These are phyloP conservation scores for Boletus tomentosulus DNA, from an alignment of 768 basidiomycete species.

Conservation along the genomic window DNA sequence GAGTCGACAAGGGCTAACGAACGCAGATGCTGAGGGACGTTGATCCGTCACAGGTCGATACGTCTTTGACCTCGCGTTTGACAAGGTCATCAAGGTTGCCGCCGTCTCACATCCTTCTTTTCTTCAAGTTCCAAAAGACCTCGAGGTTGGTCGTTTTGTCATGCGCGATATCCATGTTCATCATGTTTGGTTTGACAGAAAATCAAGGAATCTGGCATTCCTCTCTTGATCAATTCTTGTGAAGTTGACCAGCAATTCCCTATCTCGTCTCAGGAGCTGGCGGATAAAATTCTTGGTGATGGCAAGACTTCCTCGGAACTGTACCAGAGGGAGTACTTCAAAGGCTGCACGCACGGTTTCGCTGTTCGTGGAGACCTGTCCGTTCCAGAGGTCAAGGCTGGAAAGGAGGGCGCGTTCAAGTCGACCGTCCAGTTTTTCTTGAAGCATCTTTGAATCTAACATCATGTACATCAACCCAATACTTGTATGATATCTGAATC, in stretches of 20 bases:
- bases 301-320: slow-evolving; percentile 36
- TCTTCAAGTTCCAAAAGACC: slow-evolving; percentile 40
- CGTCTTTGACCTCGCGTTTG: slow-evolving; percentile 43
- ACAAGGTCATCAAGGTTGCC: slow-evolving; percentile 36
- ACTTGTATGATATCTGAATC: neutral
- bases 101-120: slow-evolving; percentile 47
- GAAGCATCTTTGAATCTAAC: slow-evolving; percentile 24
- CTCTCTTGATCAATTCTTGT: slow-evolving; percentile 69
- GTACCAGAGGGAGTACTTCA: slow-evolving; percentile 21
- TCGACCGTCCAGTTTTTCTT: slow-evolving; percentile 52
- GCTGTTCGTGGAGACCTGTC: slow-evolving; percentile 47
- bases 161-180: neutral
- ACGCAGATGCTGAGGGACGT: too few relatives aligned
- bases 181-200: slow-evolving; percentile 33
- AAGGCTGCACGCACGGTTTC: slow-evolving; percentile 51
- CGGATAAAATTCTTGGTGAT: slow-evolving; percentile 49
- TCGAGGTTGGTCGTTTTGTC: slow-evolving; percentile 42
- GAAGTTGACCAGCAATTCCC: slow-evolving; percentile 51
- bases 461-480: neutral
- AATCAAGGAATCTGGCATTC: slow-evolving; percentile 45
- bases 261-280: slow-evolving; percentile 36
- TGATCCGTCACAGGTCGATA: too few relatives aligned
- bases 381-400: slow-evolving; percentile 51
- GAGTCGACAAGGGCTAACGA: too few relatives aligned
- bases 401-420: slow-evolving; percentile 53